Evolutionary conservation across 2,329 filamentous ascomycete species (phyloP).

Genomic region (Penicillium sp.): DNA sequence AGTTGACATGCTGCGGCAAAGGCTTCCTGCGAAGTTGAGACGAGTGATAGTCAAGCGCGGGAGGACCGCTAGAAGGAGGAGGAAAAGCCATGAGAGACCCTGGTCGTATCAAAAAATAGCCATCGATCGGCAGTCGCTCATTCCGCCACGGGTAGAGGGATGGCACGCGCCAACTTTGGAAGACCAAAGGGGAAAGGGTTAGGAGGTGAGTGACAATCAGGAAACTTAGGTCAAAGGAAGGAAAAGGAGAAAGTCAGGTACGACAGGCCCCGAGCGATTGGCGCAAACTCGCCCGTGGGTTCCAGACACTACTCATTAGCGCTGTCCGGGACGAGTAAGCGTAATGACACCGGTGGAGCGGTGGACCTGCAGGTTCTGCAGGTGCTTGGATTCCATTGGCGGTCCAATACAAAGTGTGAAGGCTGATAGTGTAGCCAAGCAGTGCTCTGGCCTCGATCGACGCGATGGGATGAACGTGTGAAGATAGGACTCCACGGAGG

Average conservation of each 20-base stretch:
- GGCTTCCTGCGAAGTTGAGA: constrained; percentile 49
- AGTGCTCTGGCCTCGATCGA: constrained; percentile 20
- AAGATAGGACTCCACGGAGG: too few relatives aligned
- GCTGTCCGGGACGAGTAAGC: background rate
- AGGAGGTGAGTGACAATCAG: constrained; percentile 5
- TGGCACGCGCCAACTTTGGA: constrained; percentile 1
- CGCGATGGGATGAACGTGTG: constrained; percentile 5
- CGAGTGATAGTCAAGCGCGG: constrained; percentile 15
- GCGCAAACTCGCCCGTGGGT: constrained; percentile 20
- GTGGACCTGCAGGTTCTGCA: constrained; percentile 2
- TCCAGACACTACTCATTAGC: constrained; percentile 12
- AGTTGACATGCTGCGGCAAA: constrained; percentile 49
- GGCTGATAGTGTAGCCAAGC: constrained; percentile 14
- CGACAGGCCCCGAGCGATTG: constrained; percentile 12
- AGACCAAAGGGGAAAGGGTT: constrained; percentile 22
- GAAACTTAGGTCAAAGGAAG: constrained; percentile 1
- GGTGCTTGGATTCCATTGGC: constrained; percentile 16
- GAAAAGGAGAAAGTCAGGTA: constrained; percentile 9
- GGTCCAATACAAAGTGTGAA: constrained; percentile 9
- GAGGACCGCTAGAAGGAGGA: constrained; percentile 15
- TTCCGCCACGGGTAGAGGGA: constrained; percentile 19
- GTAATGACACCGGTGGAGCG: constrained; percentile 12
- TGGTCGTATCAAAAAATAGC: constrained; percentile 23
- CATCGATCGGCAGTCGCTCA: constrained; percentile 24
- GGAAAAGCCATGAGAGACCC: constrained; percentile 22